Conservation (phyloP, 805 yeast genomes). For the Candida tibetensis region DNA sequence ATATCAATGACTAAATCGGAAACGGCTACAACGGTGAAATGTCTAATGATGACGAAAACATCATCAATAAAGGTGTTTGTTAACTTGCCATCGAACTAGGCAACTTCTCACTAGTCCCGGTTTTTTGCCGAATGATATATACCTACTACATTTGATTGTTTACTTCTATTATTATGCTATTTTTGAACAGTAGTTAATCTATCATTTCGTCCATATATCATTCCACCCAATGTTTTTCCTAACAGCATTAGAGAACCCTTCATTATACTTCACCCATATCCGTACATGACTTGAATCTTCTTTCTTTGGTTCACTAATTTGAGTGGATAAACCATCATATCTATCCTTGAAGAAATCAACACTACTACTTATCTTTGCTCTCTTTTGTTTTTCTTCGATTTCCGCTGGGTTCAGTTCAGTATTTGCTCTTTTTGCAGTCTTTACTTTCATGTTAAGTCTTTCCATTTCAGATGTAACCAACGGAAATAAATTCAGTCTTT, state of each 20-base stretch:
- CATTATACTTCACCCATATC: constrained; percentile 86
- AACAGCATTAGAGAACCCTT: constrained; percentile 91
- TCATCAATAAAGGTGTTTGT: constrained; percentile 61
- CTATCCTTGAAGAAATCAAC: constrained; percentile 39
- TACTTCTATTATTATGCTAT: no score
- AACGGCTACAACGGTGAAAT: constrained; percentile 26
- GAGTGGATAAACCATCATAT: constrained; percentile 34
- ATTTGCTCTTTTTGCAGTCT: constrained; percentile 17
- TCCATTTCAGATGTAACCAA: constrained; percentile 34
- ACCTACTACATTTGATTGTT: no score
- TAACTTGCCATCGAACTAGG: constrained; percentile 80
- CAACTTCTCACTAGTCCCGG: constrained; percentile 79
- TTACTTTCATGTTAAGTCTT: constrained; percentile 11
- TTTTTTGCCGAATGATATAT: no score
- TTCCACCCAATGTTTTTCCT: constrained; percentile 78
- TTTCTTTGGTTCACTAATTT: constrained; percentile 19
- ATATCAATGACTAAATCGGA: constrained; percentile 32
- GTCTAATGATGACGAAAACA: not conserved
- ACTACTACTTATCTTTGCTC: constrained; percentile 27
- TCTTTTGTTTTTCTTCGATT: constrained; percentile 17
- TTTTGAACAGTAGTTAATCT: no score
- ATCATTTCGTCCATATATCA: constrained; percentile 49
- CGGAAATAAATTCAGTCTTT: constrained; percentile 37
- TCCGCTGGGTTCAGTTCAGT: constrained; percentile 13
- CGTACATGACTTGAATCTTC: constrained; percentile 18